Evolutionary conservation across 768 basidiomycete genomes (phyloP), one percentile per base, ranked within the genome.

Genomic region (Asterophora parasitica): DNA sequence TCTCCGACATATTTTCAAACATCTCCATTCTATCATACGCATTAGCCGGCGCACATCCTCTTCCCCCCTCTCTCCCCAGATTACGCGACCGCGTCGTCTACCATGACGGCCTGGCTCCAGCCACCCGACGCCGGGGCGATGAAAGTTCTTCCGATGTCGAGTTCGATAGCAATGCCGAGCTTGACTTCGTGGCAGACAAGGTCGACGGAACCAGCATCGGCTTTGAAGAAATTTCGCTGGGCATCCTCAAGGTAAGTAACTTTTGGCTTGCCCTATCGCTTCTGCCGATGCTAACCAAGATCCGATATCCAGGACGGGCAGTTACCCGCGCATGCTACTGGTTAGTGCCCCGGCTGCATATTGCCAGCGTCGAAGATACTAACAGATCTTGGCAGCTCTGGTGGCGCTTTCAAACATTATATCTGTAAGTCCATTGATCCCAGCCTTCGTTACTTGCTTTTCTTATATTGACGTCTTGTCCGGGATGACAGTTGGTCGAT

Each of bases 1-100:
- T 75, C 12, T 68, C 73, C 1, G 74, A 75, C 46, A 49, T 74
- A 31, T 74, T 75, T 49, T 62, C 68, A n/a, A 70, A 64, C 4
- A 54, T 72, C 23, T 61, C 69, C 12, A 68, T 73, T 40, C 56
- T 72, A 0, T 70, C 73, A 2, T 62, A 63, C 41, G 64, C 68
- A 3, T 62, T 75, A 10, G 59, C 60, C 38, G 59, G 61, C 2
- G 69, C 65, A 4, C 63, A 60, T 30, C 64, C 68, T 9, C 53
- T 75, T 16, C 72, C 71, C 13, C 63, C 69, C 0, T 66, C 68
- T 10, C 58, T 72, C 1, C 71, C 71, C 0, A 67, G 52, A 28
- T 60, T 75, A 23, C 64, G 73, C 35, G 72, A 75, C 44, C 67
- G 74, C 16, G 54, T 75, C 2, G 49, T 75, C 4, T 75, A 74